Evolutionary conservation across 805 yeast species (phyloP).

Genomic region (Starmerella riodocensis): DNA sequence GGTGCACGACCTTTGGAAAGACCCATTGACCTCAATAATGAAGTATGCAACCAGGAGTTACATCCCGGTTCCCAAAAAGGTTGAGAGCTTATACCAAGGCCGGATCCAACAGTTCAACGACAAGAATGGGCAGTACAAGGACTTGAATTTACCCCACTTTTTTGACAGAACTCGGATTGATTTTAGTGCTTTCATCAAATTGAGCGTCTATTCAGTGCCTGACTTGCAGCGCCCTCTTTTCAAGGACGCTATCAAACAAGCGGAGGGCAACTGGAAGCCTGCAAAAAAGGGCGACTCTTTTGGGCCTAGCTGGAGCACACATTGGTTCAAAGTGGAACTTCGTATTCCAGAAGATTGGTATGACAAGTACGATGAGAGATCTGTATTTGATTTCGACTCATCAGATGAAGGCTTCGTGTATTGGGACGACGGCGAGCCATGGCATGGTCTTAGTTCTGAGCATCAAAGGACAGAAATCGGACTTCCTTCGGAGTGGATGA

Average conservation of each 20-base stretch:
- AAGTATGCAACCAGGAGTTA: conserved; percentile 33
- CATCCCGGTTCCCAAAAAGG: conserved; percentile 59
- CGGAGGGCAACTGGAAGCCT: conserved; percentile 29
- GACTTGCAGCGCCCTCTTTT: conserved; percentile 53
- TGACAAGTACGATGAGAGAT: conserved; percentile 36
- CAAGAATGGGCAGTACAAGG: conserved; percentile 56
- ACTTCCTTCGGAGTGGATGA: conserved; percentile 43
- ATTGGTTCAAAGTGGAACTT: conserved; percentile 70
- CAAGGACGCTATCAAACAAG: conserved; percentile 42
- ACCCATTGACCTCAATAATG: too few species aligned
- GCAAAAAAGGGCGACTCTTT: conserved; percentile 51
- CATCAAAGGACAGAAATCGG: conserved; percentile 57
- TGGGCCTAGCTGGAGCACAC: conserved; percentile 96
- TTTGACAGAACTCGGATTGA: conserved; percentile 51
- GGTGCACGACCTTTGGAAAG: too few species aligned
- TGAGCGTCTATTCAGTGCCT: conserved; percentile 63
- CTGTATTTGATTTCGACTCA: conserved; percentile 73
- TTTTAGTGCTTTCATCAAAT: conserved; percentile 36
- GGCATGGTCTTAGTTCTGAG: conserved; percentile 78
- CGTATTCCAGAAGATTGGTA: conserved; percentile 52
- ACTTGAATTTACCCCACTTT: conserved; percentile 68
- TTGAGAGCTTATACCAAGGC: conserved; percentile 57
- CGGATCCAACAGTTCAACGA: conserved; percentile 66
- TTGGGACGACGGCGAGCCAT: conserved; percentile 48
- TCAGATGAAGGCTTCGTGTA: conserved; percentile 77